Conservation (phyloP, 2,329 filamentous ascomycete genomes). For the Tolypocladium amazonense region DNA sequence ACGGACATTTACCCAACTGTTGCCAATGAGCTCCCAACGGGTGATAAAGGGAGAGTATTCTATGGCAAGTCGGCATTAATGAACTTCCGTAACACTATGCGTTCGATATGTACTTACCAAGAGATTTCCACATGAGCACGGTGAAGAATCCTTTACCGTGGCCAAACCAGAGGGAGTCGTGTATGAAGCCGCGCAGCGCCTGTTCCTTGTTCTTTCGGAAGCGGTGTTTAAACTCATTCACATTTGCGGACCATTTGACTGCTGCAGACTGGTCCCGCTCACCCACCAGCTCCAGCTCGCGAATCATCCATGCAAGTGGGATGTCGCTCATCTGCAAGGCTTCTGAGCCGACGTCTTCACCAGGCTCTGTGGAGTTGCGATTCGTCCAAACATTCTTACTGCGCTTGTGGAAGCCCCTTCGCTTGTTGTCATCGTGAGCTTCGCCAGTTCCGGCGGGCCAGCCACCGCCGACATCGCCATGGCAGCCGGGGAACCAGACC, state of each 20-base stretch:
- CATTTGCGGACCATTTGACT: slow-evolving; percentile 23
- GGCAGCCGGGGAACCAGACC: slow-evolving; percentile 45
- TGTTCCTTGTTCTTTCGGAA: slow-evolving; percentile 19
- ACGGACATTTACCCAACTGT: slow-evolving; percentile 21
- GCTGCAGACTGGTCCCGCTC: slow-evolving; percentile 15
- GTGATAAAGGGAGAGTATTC: slow-evolving; percentile 29
- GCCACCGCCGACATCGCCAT: slow-evolving; percentile 43
- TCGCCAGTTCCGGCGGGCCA: slow-evolving; percentile 26
- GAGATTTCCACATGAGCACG: slow-evolving; percentile 30
- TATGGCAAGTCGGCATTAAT: slow-evolving; percentile 3
- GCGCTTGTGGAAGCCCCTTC: slow-evolving; percentile 20
- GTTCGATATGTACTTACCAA: slow-evolving; percentile 21
- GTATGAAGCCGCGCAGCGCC: slow-evolving; percentile 21
- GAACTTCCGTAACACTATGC: background rate
- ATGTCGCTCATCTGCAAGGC: slow-evolving; percentile 37
- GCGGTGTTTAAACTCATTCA: slow-evolving; percentile 19
- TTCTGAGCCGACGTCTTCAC: slow-evolving; percentile 18
- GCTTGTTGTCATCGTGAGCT: slow-evolving; percentile 11
- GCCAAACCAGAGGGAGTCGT: slow-evolving; percentile 27
- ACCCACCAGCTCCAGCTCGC: slow-evolving; percentile 31
- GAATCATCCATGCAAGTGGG: slow-evolving; percentile 41
- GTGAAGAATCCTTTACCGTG: slow-evolving; percentile 24
- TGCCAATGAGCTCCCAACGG: slow-evolving; percentile 26
- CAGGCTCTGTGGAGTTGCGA: slow-evolving; percentile 19
- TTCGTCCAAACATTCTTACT: slow-evolving; percentile 25